A percentile compares a stretch with the other conserved stretches of the same genome.
Evolutionary conservation across 2,329 filamentous ascomycete genomes (phyloP).

Genomic region (Aureobasidium sp.): DNA sequence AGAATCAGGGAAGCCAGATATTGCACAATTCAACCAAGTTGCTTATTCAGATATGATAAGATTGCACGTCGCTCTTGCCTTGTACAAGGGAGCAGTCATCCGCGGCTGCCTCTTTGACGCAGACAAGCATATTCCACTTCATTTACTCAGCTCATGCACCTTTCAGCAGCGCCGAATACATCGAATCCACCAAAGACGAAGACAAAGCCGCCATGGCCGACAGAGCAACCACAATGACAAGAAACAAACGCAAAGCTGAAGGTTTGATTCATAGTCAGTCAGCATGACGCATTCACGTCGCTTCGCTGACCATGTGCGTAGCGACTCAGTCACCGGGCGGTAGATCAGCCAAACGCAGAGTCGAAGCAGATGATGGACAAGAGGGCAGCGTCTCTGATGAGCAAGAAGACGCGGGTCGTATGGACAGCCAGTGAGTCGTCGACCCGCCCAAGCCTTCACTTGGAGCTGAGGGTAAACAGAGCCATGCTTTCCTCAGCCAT

Average conservation of each 20-base stretch:
- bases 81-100: background rate
- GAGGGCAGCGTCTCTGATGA: background rate
- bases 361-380: background rate
- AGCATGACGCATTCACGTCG: too few species aligned
- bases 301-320: too few species aligned
- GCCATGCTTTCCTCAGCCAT: too few species aligned
- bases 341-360: slow-evolving; percentile 2
- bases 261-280: background rate
- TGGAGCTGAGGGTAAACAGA: background rate
- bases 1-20: background rate
- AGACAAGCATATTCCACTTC: too few species aligned
- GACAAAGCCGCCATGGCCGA: background rate
- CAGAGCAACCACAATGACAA: background rate
- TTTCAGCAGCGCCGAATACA: too few species aligned
- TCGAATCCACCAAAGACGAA: too few species aligned
- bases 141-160: too few species aligned
- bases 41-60: too few species aligned
- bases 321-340: background rate
- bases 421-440: slow-evolving; percentile 19
- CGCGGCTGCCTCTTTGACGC: background rate
- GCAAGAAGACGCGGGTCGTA: slow-evolving; percentile 15
- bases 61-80: background rate
- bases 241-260: slow-evolving; percentile 12
- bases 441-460: too few species aligned
- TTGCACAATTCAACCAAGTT: background rate